Conservation (phyloP, 495 filamentous ascomycete species). For the Letharia columbiana region DNA sequence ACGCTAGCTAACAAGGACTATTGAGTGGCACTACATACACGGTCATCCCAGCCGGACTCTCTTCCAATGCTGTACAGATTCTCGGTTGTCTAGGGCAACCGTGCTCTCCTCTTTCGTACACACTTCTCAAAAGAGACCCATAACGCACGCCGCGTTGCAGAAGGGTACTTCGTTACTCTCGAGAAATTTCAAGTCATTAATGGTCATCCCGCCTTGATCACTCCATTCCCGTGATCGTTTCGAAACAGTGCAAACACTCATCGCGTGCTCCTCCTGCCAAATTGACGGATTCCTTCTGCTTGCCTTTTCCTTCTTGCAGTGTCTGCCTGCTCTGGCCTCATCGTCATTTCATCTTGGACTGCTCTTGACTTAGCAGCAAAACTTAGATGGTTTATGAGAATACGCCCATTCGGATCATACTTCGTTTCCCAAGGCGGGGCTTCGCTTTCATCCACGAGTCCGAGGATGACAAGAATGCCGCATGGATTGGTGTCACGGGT, state of each 20-base stretch:
- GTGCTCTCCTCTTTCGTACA: conserved; percentile 41
- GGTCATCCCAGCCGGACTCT: conserved; percentile 46
- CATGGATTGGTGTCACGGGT: conserved; percentile 37
- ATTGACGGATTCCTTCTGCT: conserved; percentile 14
- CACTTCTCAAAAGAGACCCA: conserved; percentile 44
- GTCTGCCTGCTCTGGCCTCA: conserved; percentile 40
- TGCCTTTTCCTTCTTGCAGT: conserved; percentile 26
- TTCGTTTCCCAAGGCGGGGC: conserved; percentile 49
- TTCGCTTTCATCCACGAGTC: conserved; percentile 39
- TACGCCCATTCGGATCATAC: conserved; percentile 28
- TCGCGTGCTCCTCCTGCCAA: conserved; percentile 39
- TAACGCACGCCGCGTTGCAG: conserved; percentile 43
- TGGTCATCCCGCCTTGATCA: conserved; percentile 50
- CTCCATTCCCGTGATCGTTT: conserved; percentile 51
- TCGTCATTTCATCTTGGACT: conserved; percentile 36
- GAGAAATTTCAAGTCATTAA: conserved; percentile 39
- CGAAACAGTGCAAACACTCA: conserved; percentile 40
- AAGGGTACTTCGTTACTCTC: conserved; percentile 39
- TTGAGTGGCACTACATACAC: background rate
- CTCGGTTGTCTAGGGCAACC: conserved; percentile 51
- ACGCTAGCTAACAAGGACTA: conserved; percentile 4
- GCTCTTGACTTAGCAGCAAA: conserved; percentile 36
- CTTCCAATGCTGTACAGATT: conserved; percentile 52
- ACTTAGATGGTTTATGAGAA: conserved; percentile 30
- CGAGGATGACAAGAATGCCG: conserved; percentile 41